Conservation (phyloP, 108 stramenopile species). For the Mediolabrus comicus region DNA sequence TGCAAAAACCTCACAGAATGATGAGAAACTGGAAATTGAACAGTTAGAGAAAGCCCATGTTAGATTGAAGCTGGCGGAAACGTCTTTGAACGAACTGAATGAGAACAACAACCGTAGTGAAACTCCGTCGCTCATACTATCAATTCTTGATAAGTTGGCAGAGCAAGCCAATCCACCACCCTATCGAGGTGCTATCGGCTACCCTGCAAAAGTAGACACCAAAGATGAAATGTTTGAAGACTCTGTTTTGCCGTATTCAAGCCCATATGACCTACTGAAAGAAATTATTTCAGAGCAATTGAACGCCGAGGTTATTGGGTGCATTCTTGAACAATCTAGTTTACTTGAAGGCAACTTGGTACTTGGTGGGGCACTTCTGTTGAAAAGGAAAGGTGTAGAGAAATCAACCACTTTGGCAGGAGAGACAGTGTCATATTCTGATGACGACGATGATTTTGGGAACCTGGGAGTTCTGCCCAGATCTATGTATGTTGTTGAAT, state of each 20-base stretch:
- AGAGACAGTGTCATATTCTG: slow-evolving; percentile 48
- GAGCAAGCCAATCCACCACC: slow-evolving; percentile 54
- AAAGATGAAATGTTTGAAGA: slow-evolving; percentile 37
- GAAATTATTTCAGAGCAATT: slow-evolving; percentile 76
- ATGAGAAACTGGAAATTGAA: slow-evolving; percentile 8
- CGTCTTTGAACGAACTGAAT: slow-evolving; percentile 14
- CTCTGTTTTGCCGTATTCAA: slow-evolving; percentile 43
- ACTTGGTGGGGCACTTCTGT: slow-evolving; percentile 75
- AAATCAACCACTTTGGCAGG: slow-evolving; percentile 53
- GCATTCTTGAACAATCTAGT: slow-evolving; percentile 81
- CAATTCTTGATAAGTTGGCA: slow-evolving; percentile 24
- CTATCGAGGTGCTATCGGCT: slow-evolving; percentile 84
- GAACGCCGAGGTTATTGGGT: slow-evolving; percentile 72
- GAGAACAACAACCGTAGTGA: not conserved
- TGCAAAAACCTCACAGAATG: slow-evolving; percentile 7
- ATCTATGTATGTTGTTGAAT: slow-evolving; percentile 80
- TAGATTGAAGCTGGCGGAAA: slow-evolving; percentile 24
- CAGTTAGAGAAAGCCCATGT: slow-evolving; percentile 33
- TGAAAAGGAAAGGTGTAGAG: slow-evolving; percentile 56
- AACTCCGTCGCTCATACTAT: slow-evolving; percentile 13
- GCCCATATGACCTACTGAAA: slow-evolving; percentile 69
- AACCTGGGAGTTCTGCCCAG: slow-evolving; percentile 57
- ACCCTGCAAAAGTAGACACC: slow-evolving; percentile 56
- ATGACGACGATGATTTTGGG: slow-evolving; percentile 68
- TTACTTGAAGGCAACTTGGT: slow-evolving; percentile 65